Evolutionary conservation across 176 grass and related monocot species (phyloP), one percentile per base, ranked within the genome.

Genomic region (Phyllostachys edulis): DNA sequence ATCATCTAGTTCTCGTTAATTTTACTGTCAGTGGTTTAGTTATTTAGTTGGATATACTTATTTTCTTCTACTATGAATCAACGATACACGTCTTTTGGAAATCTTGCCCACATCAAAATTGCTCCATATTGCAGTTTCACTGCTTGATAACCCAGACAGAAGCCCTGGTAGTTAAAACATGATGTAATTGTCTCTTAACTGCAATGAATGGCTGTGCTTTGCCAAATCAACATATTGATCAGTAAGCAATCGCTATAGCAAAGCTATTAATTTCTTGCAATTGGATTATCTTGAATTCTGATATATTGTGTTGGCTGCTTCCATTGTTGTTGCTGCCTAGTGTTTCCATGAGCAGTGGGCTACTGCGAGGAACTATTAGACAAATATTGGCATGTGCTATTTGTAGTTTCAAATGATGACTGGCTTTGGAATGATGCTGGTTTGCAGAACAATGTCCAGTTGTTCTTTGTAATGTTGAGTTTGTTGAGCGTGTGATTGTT

Each of bases 11-110:
- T 60, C 15, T 79, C 11, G 21, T 51, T 68, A 79, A 9, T 56
- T 41, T 75, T 39, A 13, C 2, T 79, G 24, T 34, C 29, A 60
- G 6, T 39, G 6, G 29, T 49, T 38, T 37, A 79, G 63, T 17
- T 82, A 77, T 39, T 49, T 84, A 68, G 61, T 50, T 79, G 61
- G 74, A 52, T 82, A 87, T 83, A 66, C 40, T 73, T 77, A 76
- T 73, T 49, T 78, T 87, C 34, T 73, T 83, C 20, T 74, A 63
- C 52, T 29, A 21, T 16, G 44, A 42, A 65, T 69, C 32, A 20
- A 18, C 51, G 36, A 9, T 41, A 63, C 70, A 70, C 8, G 40
- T 50, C 70, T 80, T 75, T 16, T 60, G 63, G 51, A 47, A 81
- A 68, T 74, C 40, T 18, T 83, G 18, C 2, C 14, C 79, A 74